Base-by-base conservation (phyloP, 2,329 filamentous ascomycete genomes). In the Xylaria sp. region DNA sequence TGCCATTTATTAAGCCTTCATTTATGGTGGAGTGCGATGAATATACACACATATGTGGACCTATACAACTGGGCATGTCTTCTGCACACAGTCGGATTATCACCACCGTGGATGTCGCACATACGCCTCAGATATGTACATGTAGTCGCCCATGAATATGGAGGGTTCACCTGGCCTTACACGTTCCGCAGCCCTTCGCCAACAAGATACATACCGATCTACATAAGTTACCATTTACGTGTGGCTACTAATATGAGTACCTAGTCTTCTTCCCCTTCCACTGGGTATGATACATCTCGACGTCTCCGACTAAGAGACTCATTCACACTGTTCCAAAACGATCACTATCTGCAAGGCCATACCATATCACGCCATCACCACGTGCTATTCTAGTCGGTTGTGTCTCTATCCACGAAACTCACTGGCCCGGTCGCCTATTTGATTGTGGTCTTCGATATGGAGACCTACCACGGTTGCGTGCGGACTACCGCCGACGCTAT, bases 401-500 rank as follows among this genome's bases (percentile, higher is more conserved):
- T 42, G 37, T 42, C 8, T 42, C 37, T 10, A 3, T 42, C 37
- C 37, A 10, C 37, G 37, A 30, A 30, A 42, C 37, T 42, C 37
- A 10, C 37, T 42, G 37, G 3, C 1, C 11, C 23, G 4, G 3
- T 30, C 23, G 23, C 23, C 23, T 3, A 30, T 30, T 30, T 30
- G 23, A 5, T 13, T 6, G 8, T 13, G 16, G 16, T 10, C 37
- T n/a, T 34, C 4, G 35, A 8, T 42, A 97, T 97, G 93, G 94
- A 99, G 79, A 99, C 94, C 52, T 99, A 97, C 73, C 84, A 93
- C 78, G 94, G 94, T 63, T 89, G 91, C 74, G 92, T 99, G 71
- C 90, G 92, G 76, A 95, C 92, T n/a, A 93, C 94, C 46, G 88
- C 87, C 70, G 94, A 99, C 76, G 94, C 94, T 68, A 97, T 99